These are phyloP conservation scores for Termitomyces sp. DNA, from an alignment of 768 basidiomycete genomes.

Conservation along the genomic window DNA sequence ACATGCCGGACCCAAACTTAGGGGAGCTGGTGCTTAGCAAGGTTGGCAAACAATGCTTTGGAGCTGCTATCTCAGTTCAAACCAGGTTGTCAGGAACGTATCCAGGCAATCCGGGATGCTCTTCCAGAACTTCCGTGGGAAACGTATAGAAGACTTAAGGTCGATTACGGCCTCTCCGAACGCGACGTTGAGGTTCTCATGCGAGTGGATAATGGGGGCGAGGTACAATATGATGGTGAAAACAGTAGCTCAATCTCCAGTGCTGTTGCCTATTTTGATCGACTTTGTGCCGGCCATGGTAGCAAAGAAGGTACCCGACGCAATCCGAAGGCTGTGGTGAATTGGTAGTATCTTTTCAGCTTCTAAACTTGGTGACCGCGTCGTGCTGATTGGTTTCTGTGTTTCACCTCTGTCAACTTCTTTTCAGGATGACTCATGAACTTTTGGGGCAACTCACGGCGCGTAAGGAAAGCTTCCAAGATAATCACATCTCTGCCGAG, in stretches of 20 bases:
- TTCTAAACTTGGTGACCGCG: constrained; percentile 5
- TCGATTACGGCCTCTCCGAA: constrained; percentile 40
- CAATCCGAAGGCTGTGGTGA: constrained; percentile 68
- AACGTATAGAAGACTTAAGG: constrained; percentile 52
- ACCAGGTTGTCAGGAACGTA: constrained; percentile 47
- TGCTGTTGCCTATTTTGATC: constrained; percentile 79
- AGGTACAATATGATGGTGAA: constrained; percentile 60
- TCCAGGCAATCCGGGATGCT: constrained; percentile 40
- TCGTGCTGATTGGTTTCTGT: not conserved
- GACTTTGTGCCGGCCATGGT: constrained; percentile 36
- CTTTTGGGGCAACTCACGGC: constrained; percentile 73
- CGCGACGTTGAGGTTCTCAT: constrained; percentile 76
- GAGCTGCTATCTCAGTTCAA: not conserved
- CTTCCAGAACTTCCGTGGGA: constrained; percentile 78
- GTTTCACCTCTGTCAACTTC: constrained; percentile 1
- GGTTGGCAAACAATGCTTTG: constrained; percentile 23
- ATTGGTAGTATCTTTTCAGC: constrained; percentile 57
- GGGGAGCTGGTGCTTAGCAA: constrained; percentile 61
- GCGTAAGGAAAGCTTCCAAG: constrained; percentile 44
- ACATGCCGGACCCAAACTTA: constrained; percentile 97
- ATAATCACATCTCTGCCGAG: constrained; percentile 52
- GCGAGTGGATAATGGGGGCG: constrained; percentile 59
- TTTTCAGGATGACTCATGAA: constrained; percentile 80
- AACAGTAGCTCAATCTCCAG: constrained; percentile 22
- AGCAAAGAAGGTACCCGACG: constrained; percentile 23